A percentile compares a stretch with the other conserved stretches of the same genome.
phyloP scores from a whole-genome alignment of 257 asterid genomes.

The Solanum neorickii region DNA sequence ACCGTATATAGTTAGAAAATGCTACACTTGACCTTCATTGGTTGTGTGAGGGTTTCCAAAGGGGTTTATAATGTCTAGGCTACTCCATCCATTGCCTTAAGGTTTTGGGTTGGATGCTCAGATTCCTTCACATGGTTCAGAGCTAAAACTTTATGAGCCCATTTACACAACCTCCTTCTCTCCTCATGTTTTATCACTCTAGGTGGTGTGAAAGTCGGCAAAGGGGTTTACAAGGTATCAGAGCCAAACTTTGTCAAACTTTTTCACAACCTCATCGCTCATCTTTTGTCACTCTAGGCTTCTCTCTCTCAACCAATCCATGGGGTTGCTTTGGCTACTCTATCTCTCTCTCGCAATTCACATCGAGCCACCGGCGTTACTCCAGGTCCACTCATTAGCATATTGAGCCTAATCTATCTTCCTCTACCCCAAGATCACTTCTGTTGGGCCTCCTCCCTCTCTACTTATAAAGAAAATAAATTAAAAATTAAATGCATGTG shows the following conservation, averaged over 20 bases:
- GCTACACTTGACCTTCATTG: neutral
- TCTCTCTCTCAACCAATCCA: neutral
- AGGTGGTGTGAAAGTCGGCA: neutral
- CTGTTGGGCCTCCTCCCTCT: neutral
- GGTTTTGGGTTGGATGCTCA: neutral
- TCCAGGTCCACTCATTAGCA: neutral
- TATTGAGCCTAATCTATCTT: neutral
- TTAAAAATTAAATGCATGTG: neutral
- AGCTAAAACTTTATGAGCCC: neutral
- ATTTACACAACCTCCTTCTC: neutral
- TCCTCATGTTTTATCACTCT: neutral
- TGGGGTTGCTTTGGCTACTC: neutral
- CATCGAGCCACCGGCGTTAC: neutral
- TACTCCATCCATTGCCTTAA: neutral
- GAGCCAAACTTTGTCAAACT: neutral
- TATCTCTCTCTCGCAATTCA: neutral
- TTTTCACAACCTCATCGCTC: neutral
- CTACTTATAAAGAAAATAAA: neutral
- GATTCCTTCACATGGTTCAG: neutral
- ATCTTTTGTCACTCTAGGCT: neutral
- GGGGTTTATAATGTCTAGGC: neutral
- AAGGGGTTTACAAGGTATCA: neutral
- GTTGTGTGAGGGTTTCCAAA: neutral
- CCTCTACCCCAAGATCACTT: neutral
- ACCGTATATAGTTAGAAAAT: neutral